Percentiles rank a stretch among this genome's conserved stretches.
These are phyloP conservation scores for Clonostachys sp. DNA, from an alignment of 2,329 filamentous ascomycete species.

Conservation along the genomic window DNA sequence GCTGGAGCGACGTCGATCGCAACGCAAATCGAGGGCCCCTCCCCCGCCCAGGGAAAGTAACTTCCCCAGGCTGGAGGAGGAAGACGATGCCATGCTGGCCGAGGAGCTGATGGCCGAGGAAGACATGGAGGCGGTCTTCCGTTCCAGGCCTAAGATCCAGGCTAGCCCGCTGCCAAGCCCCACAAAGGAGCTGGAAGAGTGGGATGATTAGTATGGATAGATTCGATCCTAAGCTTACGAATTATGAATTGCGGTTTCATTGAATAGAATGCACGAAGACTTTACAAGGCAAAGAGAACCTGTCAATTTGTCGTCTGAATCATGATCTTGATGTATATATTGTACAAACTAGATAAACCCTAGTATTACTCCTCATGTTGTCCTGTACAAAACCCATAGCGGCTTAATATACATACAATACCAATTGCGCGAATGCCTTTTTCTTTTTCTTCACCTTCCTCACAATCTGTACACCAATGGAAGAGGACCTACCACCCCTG, in stretches of 20 bases:
- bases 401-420: neutral
- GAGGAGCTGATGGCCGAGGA: conserved; percentile 68
- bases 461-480: too few relatives aligned
- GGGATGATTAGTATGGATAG: too few relatives aligned
- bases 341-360: neutral
- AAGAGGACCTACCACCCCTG: conserved; percentile 69
- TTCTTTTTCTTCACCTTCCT: conserved; percentile 2
- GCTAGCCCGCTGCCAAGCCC: conserved; percentile 63
- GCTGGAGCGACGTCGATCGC: conserved; percentile 47
- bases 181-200: conserved; percentile 16
- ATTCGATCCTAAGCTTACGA: too few relatives aligned
- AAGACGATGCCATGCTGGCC: conserved; percentile 47
- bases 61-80: conserved; percentile 44
- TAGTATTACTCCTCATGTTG: neutral
- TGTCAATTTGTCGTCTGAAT: too few relatives aligned
- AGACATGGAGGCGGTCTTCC: conserved; percentile 81
- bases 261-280: too few relatives aligned
- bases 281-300: too few relatives aligned
- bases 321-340: neutral
- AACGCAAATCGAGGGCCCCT: conserved; percentile 35
- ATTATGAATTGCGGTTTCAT: too few relatives aligned
- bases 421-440: neutral
- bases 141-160: conserved; percentile 75
- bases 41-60: conserved; percentile 33
- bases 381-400: neutral